Evolutionary conservation across 805 yeast genomes (phyloP), one percentile per base, ranked within the genome.

Genomic region (Sugiyamaella americana): DNA sequence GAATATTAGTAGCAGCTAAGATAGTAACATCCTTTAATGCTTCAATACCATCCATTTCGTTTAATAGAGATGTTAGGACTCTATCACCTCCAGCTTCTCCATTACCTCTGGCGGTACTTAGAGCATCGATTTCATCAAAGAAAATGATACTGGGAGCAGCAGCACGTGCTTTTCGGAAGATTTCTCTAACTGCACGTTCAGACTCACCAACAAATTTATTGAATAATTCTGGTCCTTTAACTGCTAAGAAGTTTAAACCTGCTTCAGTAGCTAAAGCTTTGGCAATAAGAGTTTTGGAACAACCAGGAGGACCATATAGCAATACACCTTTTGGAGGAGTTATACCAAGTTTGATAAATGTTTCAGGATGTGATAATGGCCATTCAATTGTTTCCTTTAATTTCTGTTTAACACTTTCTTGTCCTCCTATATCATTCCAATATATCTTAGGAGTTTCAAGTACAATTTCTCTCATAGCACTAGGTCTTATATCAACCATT

Each of bases 401-500:
- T 59, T 88, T 85, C 49, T 75, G 73, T 62, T 93, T 93, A 48
- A 91, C 72, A 17, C 77, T 80, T 20, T 82, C 82, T 64, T 93
- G 98, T 2, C 99, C 99, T 11, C 98, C 98, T 58, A 93, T 89
- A 66, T 93, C 98, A 17, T 76, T 68, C 98, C 98, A 93, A 51
- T 77, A 74, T 0, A 89, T 94, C 58, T 87, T 86, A 6, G 98
- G 98, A 78, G 89, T 86, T 58, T 93, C 99, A 43, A 93, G 69
- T 47, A 88, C 82, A 44, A 91, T 86, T 63, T 93, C 98, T 49
- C 96, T 76, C 98, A 93, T 93, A 2, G 98, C 98, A 50, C 95
- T 84, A 1, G 98, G 98, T 43, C 94, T 73, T 1, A 93, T 79
- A n/a, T 85, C 89, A 1, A 79, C 65, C 61, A 88, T 65, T 0